Evolutionary conservation across 164 flowering plant species (phyloP).

Genomic region (Akebia trifoliata): DNA sequence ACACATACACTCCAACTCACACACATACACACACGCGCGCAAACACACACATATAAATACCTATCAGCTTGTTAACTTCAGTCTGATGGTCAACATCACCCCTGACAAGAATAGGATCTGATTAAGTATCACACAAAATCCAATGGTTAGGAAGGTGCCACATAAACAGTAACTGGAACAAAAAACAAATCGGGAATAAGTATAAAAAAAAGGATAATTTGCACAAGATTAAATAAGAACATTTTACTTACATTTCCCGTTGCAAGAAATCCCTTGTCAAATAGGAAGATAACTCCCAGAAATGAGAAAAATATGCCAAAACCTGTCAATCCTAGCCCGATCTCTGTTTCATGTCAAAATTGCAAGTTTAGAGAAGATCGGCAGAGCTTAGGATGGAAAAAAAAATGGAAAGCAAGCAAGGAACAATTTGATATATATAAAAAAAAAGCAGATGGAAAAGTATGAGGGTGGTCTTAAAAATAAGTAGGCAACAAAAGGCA

Average conservation of each 20-base stretch:
- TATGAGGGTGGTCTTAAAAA: too few species aligned
- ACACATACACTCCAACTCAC: too few species aligned
- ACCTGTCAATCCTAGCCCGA: conserved; percentile 93
- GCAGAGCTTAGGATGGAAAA: not conserved
- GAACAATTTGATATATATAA: not conserved
- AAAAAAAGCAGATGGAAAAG: too few species aligned
- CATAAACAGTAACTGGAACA: conserved; percentile 6
- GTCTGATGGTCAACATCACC: conserved; percentile 82
- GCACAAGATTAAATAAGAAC: not conserved
- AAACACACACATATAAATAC: too few species aligned
- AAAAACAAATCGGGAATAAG: too few species aligned
- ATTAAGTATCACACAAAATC: conserved; percentile 23
- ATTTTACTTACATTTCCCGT: conserved; percentile 89
- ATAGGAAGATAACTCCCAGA: conserved; percentile 78
- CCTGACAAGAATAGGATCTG: conserved; percentile 97
- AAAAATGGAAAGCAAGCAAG: not conserved
- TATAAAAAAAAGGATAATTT: not conserved
- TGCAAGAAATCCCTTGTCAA: conserved; percentile 91
- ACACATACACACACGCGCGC: too few species aligned
- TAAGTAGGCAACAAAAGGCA: too few species aligned
- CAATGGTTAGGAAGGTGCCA: conserved; percentile 16
- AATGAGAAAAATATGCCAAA: conserved; percentile 86
- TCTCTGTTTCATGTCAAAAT: conserved; percentile 51
- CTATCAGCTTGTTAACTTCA: conserved; percentile 87
- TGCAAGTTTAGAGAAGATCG: conserved; percentile 3